A percentile compares a stretch with the other conserved stretches of the same genome.
Evolutionary conservation across 2,329 filamentous ascomycete genomes (phyloP).

Genomic region (Cladophialophora yegresii): DNA sequence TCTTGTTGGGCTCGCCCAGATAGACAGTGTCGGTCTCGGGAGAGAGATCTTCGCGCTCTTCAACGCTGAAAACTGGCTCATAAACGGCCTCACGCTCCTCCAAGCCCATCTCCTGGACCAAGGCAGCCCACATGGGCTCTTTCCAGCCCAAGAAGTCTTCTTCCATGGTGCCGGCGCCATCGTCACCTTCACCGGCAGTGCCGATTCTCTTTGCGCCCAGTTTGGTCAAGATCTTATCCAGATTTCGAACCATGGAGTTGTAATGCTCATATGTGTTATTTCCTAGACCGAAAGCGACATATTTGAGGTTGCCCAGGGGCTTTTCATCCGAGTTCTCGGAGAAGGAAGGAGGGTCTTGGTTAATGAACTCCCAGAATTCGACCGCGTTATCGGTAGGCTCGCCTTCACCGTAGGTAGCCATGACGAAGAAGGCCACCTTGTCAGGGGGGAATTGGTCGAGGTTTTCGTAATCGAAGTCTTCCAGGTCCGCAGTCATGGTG

Average conservation of each 20-base stretch:
- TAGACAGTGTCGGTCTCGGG: conserved; percentile 80
- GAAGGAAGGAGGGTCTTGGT: conserved; percentile 77
- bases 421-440: conserved; percentile 90
- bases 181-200: conserved; percentile 88
- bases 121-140: conserved; percentile 93
- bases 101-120: conserved; percentile 79
- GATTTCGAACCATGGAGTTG: conserved; percentile 95
- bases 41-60: conserved; percentile 71
- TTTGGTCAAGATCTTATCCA: conserved; percentile 77
- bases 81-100: conserved; percentile 96
- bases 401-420: conserved; percentile 96
- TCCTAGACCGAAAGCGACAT: conserved; percentile 91
- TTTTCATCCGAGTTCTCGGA: conserved; percentile 62
- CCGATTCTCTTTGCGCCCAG: conserved; percentile 84
- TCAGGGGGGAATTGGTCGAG: conserved; percentile 84
- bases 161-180: conserved; percentile 98
- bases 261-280: conserved; percentile 99
- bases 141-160: conserved; percentile 99
- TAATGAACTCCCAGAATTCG: conserved; percentile 97
- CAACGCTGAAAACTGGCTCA: conserved; percentile 85
- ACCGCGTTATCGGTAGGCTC: conserved; percentile 98
- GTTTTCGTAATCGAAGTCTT: conserved; percentile 97
- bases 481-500: conserved; percentile 96
- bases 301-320: conserved; percentile 80
- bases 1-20: conserved; percentile 92